These are phyloP conservation scores for Termitomyces sp. DNA, from an alignment of 768 basidiomycete genomes.

Conservation along the genomic window DNA sequence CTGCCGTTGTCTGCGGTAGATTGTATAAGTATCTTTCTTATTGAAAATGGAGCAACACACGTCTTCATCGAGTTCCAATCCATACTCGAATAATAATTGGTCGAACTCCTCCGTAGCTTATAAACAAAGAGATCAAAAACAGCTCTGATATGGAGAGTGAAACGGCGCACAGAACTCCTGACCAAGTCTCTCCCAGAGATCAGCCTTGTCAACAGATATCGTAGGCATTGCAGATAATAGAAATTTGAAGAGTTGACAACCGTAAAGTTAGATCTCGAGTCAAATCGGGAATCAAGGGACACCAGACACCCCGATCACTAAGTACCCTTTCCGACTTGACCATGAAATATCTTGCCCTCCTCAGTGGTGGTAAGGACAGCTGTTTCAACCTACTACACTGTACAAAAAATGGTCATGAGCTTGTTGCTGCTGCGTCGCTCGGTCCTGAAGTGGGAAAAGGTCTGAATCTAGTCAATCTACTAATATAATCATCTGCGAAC, in stretches of 20 bases:
- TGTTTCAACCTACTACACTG: conserved; percentile 95
- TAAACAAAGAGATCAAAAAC: conserved; percentile 15
- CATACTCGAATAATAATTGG: conserved; percentile 93
- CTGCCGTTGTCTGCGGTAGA: conserved; percentile 71
- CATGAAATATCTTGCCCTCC: conserved; percentile 87
- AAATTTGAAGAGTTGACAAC: conserved; percentile 7
- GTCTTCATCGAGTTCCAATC: conserved; percentile 96
- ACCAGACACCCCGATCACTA: conserved; percentile 14
- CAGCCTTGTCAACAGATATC: conserved; percentile 90
- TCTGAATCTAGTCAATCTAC: conserved; percentile 28
- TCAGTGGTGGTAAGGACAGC: conserved; percentile 98
- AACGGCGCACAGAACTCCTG: conserved; percentile 65
- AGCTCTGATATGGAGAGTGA: not conserved
- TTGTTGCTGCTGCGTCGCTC: conserved; percentile 85
- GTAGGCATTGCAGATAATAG: conserved; percentile 71
- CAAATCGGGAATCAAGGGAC: conserved; percentile 19
- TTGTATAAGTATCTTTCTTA: not conserved
- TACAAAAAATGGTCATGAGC: conserved; percentile 75
- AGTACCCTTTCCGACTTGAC: conserved; percentile 11
- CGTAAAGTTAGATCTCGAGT: conserved; percentile 22
- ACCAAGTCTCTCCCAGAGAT: conserved; percentile 85
- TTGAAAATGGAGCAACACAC: conserved; percentile 37
- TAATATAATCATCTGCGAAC: conserved; percentile 16
- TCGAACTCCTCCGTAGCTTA: conserved; percentile 93
- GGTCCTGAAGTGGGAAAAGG: conserved; percentile 84